These are phyloP conservation scores for Tylopilus rubrobrunneus DNA, from an alignment of 768 basidiomycete species.

Conservation along the genomic window DNA sequence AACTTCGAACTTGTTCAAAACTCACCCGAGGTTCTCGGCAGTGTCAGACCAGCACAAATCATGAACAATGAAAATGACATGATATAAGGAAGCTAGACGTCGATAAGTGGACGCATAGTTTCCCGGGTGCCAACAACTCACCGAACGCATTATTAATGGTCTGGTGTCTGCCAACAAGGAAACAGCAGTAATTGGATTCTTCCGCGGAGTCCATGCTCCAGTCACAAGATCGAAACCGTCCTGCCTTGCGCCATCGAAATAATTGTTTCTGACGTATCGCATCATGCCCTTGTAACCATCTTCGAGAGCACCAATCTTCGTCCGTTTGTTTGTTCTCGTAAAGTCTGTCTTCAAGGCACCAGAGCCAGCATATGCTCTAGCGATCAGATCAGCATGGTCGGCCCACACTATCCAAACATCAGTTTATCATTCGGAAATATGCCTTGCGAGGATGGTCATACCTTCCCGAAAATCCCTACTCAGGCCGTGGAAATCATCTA, in stretches of 20 bases:
- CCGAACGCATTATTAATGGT: slow-evolving; percentile 80
- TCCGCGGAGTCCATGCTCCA: slow-evolving; percentile 84
- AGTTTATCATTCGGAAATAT: slow-evolving; percentile 4
- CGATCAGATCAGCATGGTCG: slow-evolving; percentile 89
- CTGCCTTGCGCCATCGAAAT: slow-evolving; percentile 89
- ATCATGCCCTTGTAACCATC: slow-evolving; percentile 82
- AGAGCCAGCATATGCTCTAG: slow-evolving; percentile 89
- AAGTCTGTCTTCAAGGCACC: slow-evolving; percentile 97
- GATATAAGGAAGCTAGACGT: slow-evolving; percentile 73
- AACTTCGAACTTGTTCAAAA: slow-evolving; percentile 9
- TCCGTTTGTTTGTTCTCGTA: slow-evolving; percentile 89
- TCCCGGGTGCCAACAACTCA: slow-evolving; percentile 37
- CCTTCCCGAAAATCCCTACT: slow-evolving; percentile 84
- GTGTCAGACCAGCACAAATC: slow-evolving; percentile 79
- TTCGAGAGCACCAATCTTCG: slow-evolving; percentile 71
- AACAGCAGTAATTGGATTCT: slow-evolving; percentile 62
- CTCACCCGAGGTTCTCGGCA: slow-evolving; percentile 85
- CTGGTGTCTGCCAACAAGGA: slow-evolving; percentile 75
- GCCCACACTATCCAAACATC: slow-evolving; percentile 76
- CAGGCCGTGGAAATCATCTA: slow-evolving; percentile 81
- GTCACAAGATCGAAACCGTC: slow-evolving; percentile 95
- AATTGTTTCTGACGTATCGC: slow-evolving; percentile 94
- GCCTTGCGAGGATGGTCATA: slow-evolving; percentile 36
- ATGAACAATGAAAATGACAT: slow-evolving; percentile 81
- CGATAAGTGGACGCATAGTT: slow-evolving; percentile 3